Evolutionary conservation across 2,329 filamentous ascomycete species (phyloP), one percentile per base, ranked within the genome.

Genomic region (Colletotrichum salicis): DNA sequence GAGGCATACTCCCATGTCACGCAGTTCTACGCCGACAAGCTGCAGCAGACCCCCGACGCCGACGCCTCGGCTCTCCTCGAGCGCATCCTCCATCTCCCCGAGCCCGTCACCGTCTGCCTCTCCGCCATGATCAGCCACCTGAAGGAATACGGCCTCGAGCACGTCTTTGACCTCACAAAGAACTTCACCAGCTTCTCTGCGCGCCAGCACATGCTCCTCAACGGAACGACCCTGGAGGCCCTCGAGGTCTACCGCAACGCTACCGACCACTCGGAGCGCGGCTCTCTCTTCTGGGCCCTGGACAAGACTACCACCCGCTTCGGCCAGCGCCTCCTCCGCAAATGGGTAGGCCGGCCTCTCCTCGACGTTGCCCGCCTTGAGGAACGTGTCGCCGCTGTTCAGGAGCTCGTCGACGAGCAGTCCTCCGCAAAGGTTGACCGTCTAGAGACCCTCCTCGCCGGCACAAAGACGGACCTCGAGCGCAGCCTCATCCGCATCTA

Each of bases 101-200:
- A 97, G 76, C 87, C 93, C 55, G 94, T 97, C 48, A 97, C 93
- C 0, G 91, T 97, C 52, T 99, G 96, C 81, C 87, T 99, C 15
- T 98, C 96, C 4, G 93, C 95, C 12, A 98, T 99, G 95, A 98
- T 99, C 76, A 94, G 89, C 1, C 95, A 99, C 78, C 86, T 99
- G 76, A 92, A 91, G 22, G 95, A 97, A 75, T 99, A 98, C 79
- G 95, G 95, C 0, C 86, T 99, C 24, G 93, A 98, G 80, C 95
- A 98, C 84, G 94, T 99, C 64, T 97, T 99, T 76, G 93, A 97
- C 77, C 84, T 99, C 55, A 98, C 96, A 1, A 97, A 97, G 77
- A 97, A 98, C 83, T 99, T 99, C 78, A 93, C 97, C 76, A 94
- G 95, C 2, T 99, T 99, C 83, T 97, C 94, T 76, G 94, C 95